These are phyloP conservation scores for Posidonia australis DNA, from an alignment of 106 monocot genomes.

Conservation along the genomic window DNA sequence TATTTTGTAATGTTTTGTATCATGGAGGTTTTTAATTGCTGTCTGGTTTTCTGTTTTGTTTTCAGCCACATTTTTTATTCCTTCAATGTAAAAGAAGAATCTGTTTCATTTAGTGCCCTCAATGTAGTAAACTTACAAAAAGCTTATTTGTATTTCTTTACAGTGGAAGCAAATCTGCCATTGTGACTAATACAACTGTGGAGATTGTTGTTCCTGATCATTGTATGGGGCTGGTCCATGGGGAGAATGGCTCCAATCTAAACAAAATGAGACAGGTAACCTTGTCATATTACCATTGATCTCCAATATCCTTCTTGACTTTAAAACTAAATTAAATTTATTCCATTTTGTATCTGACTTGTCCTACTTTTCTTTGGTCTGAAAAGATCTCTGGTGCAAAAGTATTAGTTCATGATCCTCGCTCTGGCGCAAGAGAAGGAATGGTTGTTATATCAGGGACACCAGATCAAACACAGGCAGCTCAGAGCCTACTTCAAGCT, in stretches of 20 bases:
- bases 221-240: conserved; percentile 2
- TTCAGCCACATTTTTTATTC: too few relatives aligned
- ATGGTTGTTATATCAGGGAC: conserved; percentile 12
- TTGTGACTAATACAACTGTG: conserved; percentile 16
- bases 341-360: too few relatives aligned
- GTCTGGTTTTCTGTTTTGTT: too few relatives aligned
- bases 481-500: conserved; percentile 15
- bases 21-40: too few relatives aligned
- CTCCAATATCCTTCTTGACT: too few relatives aligned
- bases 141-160: neutral
- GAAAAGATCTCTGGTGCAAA: conserved; percentile 11
- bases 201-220: conserved; percentile 9
- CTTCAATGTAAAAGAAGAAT: too few relatives aligned
- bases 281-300: neutral
- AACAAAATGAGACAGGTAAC: conserved; percentile 8
- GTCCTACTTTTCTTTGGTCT: neutral
- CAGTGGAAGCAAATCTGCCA: conserved; percentile 2
- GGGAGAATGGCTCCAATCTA: conserved; percentile 10
- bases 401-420: conserved; percentile 4
- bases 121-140: too few relatives aligned
- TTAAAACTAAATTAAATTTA: neutral
- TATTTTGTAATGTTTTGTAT: too few relatives aligned
- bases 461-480: conserved; percentile 10
- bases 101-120: too few relatives aligned
- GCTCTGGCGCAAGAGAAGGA: neutral